Evolutionary conservation across 108 stramenopile species (phyloP), one percentile per base, ranked within the genome.

Genomic region (Aurantiochytrium sp.): DNA sequence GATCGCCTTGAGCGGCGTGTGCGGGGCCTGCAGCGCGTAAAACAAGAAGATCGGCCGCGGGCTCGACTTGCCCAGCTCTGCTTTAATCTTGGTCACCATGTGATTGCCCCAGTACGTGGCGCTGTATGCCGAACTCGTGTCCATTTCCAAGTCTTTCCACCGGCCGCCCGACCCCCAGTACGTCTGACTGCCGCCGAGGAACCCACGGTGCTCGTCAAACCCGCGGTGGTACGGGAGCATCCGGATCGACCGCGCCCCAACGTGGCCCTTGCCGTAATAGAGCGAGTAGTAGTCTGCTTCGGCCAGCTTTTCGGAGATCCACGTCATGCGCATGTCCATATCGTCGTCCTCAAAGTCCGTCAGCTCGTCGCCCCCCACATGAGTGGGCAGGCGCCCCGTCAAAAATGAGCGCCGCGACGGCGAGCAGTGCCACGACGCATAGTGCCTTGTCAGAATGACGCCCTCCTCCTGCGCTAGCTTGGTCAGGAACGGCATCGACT

Each of bases 321-420:
- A 81, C 73, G 73, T 81, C 39, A 81, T 48, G 42, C 73, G 39
- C 73, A 81, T 48, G 45, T 81, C 73, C n/a, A 48, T 22, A 24
- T 81, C 73, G 45, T 81, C 73, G 73, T 81, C 73, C 12, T n/a
- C 73, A 48, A 81, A 81, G 30, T 48, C 45, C n/a, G 73, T 81
- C 10, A 81, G 73, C 19, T 81, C 42, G 27, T 81, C 73, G n/a
- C 73, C 73, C 12, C 73, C 73, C 2, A 48, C 39, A 48, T 81
- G 73, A 12, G 30, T 48, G 6, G 73, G 73, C n/a, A 39, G 12
- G 10, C 73, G 73, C 0, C 73, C 73, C n/a, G 73, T 81, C 21
- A 81, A 24, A 48, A 81, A 48, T 24, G 73, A 81, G 39, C 73
- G 39, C 6, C 73, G 73, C 30, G 73, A 81, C 2, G 73, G 73